Evolutionary conservation across 2,329 filamentous ascomycete species (phyloP).

Genomic region (Bipolaris zeicola): DNA sequence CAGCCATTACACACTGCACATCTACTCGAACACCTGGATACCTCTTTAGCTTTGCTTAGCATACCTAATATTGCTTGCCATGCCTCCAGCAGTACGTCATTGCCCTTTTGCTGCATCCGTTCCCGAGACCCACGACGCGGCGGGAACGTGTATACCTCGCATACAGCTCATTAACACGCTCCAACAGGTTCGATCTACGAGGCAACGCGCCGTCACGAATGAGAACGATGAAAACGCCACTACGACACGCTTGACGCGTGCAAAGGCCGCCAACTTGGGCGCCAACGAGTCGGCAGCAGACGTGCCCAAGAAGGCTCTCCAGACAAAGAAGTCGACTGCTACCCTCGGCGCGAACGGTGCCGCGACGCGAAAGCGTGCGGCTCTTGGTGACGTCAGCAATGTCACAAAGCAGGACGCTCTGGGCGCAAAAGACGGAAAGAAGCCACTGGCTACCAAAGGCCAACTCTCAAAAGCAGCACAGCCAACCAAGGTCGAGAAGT

Average conservation of each 20-base stretch:
- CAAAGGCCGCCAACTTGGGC: slow-evolving; percentile 78
- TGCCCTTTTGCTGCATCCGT: slow-evolving; percentile 13
- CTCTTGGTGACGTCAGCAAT: slow-evolving; percentile 94
- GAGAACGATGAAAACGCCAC: slow-evolving; percentile 90
- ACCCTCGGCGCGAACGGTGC: slow-evolving; percentile 48
- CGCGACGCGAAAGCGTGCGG: slow-evolving; percentile 73
- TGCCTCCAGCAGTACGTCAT: slow-evolving; percentile 62
- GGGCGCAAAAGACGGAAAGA: slow-evolving; percentile 67
- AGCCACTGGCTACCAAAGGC: slow-evolving; percentile 66
- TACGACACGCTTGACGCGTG: slow-evolving; percentile 86
- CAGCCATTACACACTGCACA: slow-evolving; percentile 33
- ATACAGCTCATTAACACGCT: slow-evolving; percentile 49
- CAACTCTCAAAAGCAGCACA: slow-evolving; percentile 79
- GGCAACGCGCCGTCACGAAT: slow-evolving; percentile 78
- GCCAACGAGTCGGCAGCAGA: slow-evolving; percentile 62
- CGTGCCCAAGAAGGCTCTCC: slow-evolving; percentile 56
- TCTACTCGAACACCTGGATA: slow-evolving; percentile 29
- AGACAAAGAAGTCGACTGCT: slow-evolving; percentile 52
- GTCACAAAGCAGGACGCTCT: slow-evolving; percentile 73
- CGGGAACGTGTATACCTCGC: slow-evolving; percentile 5
- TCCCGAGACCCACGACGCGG: slow-evolving; percentile 16
- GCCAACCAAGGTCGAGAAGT: slow-evolving; percentile 81
- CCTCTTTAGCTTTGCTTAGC: slow-evolving; percentile 41
- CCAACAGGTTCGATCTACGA: slow-evolving; percentile 68
- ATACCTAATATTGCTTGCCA: slow-evolving; percentile 52